phyloP scores from a whole-genome alignment of 2,329 filamentous ascomycete species.

The Penicillium capsulatum region DNA sequence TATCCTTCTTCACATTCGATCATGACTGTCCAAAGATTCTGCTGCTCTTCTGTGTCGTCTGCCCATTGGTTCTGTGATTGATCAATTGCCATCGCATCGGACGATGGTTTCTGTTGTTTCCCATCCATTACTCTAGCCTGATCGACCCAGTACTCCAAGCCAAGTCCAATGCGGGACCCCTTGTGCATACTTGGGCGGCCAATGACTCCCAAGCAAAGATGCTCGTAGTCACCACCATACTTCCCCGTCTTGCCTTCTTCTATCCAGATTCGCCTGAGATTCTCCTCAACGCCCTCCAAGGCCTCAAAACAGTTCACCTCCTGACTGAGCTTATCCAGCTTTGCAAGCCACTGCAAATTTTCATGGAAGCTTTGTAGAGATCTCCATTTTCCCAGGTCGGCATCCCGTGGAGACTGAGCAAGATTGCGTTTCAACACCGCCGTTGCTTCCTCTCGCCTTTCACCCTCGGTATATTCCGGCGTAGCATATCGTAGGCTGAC shows the following conservation, averaged over 20 bases:
- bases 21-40: conserved; percentile 34
- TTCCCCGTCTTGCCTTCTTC: conserved; percentile 36
- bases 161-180: conserved; percentile 37
- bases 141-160: conserved; percentile 42
- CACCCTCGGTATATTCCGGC: conserved; percentile 38
- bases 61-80: conserved; percentile 17
- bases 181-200: conserved; percentile 43
- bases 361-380: conserved; percentile 38
- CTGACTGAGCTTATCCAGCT: conserved; percentile 42
- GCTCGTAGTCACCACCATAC: conserved; percentile 32
- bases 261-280: conserved; percentile 42
- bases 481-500: conserved; percentile 44
- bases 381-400: conserved; percentile 35
- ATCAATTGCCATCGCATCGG: conserved; percentile 36
- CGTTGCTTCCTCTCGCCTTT: conserved; percentile 42
- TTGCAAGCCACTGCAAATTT: conserved; percentile 44
- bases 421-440: conserved; percentile 42
- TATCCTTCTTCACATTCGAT: conserved; percentile 46
- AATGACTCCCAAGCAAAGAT: conserved; percentile 40
- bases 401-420: conserved; percentile 30
- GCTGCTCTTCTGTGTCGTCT: conserved; percentile 18
- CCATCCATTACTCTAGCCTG: conserved; percentile 34
- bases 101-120: conserved; percentile 22
- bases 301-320: conserved; percentile 47
- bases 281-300: conserved; percentile 42